Percentiles rank a stretch among this genome's conserved stretches.
phyloP scores from a whole-genome alignment of 176 grass and related monocot species.

The Oryza meyeriana region DNA sequence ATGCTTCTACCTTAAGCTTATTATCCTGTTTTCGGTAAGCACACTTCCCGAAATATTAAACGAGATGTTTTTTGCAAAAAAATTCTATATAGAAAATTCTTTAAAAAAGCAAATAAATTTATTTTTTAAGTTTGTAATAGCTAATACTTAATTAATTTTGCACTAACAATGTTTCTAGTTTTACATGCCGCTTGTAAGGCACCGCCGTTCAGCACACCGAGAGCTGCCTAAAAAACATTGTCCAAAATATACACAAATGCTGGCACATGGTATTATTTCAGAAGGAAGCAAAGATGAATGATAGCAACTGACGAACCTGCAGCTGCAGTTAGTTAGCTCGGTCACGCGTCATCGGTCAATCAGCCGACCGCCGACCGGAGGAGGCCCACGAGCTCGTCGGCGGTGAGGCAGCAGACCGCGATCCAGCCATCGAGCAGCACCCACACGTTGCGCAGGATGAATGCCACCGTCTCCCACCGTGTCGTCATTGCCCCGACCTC shows the following conservation, averaged over 20 bases:
- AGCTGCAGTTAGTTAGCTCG: not conserved
- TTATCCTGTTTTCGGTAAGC: too few species aligned
- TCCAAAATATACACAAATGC: not conserved
- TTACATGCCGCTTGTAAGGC: too few species aligned
- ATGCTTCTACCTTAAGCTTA: too few species aligned
- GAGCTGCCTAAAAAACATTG: not conserved
- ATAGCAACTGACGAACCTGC: not conserved
- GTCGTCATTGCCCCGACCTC: too few species aligned
- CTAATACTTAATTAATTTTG: too few species aligned
- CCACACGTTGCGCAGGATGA: slow-evolving; percentile 36
- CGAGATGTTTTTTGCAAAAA: too few species aligned
- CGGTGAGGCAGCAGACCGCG: slow-evolving; percentile 35
- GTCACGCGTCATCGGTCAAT: not conserved
- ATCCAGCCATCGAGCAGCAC: slow-evolving; percentile 39
- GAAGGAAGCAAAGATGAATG: not conserved
- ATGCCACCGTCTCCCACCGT: slow-evolving; percentile 21
- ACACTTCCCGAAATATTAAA: too few species aligned
- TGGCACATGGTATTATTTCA: not conserved
- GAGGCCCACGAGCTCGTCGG: slow-evolving; percentile 37
- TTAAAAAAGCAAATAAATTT: too few species aligned
- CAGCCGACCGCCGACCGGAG: slow-evolving; percentile 11
- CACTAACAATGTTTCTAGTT: too few species aligned
- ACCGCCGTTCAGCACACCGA: too few species aligned
- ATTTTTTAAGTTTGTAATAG: too few species aligned
- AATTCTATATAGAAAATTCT: too few species aligned